Conservation (phyloP, 2,329 filamentous ascomycete genomes). For the Penicillium sp. region DNA sequence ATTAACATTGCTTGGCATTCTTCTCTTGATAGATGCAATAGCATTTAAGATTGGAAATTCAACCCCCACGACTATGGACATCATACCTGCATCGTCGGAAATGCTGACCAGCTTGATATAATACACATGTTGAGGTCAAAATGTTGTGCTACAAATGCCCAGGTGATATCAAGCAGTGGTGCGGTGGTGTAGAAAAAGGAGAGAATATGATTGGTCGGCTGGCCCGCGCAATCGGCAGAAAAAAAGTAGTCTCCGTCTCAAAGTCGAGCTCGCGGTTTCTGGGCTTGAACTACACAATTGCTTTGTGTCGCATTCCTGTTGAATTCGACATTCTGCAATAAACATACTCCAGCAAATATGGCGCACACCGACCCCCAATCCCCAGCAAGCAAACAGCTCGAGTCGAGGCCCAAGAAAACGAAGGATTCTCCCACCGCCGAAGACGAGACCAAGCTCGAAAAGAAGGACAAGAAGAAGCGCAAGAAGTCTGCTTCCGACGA, state of each 20-base stretch:
- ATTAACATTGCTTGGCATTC: too few species aligned
- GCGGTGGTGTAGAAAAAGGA: not conserved
- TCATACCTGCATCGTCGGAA: too few species aligned
- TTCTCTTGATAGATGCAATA: too few species aligned
- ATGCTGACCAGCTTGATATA: too few species aligned
- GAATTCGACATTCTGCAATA: not conserved
- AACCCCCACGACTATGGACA: too few species aligned
- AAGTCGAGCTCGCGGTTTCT: conserved; percentile 1
- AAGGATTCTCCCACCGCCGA: conserved; percentile 28
- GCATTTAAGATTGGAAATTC: too few species aligned
- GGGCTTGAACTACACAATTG: not conserved
- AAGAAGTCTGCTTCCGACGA: conserved; percentile 20
- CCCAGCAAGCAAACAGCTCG: conserved; percentile 62
- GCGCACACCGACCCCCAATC: conserved; percentile 6
- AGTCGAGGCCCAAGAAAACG: conserved; percentile 61
- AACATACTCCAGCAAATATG: not conserved
- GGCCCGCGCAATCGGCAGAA: conserved; percentile 10
- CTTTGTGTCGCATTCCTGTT: not conserved
- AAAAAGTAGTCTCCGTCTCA: conserved; percentile 10
- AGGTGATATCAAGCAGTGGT: not conserved
- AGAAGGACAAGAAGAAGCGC: conserved; percentile 27
- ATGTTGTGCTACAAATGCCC: not conserved
- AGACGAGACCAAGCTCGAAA: conserved; percentile 16
- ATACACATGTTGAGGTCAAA: not conserved
- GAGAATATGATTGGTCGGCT: conserved; percentile 5